These are phyloP conservation scores for Boletus coccyginus DNA, from an alignment of 768 basidiomycete genomes.

Conservation along the genomic window DNA sequence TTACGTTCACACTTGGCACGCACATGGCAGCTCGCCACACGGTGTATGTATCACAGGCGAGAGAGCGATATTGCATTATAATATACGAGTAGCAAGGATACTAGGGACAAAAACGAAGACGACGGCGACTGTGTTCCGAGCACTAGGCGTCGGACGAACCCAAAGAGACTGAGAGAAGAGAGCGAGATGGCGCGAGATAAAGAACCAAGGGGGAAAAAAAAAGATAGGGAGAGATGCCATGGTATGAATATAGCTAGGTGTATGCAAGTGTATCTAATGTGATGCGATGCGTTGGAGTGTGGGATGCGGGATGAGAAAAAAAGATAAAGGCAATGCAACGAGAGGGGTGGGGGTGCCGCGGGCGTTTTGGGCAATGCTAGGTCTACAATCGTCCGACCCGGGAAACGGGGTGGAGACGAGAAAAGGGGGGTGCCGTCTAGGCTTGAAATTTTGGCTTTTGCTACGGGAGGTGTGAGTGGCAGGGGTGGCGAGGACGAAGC, in stretches of 20 bases:
- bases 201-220: not conserved
- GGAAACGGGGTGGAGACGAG: slow-evolving; percentile 3
- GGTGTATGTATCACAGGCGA: no score
- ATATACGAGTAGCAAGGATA: slow-evolving; percentile 21
- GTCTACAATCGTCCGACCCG: slow-evolving; percentile 22
- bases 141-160: slow-evolving; percentile 18
- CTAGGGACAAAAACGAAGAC: slow-evolving; percentile 23
- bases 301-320: slow-evolving; percentile 12
- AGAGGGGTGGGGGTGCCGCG: slow-evolving; percentile 16
- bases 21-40: no score
- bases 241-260: slow-evolving; percentile 37
- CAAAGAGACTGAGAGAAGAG: no score
- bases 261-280: slow-evolving; percentile 34
- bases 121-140: slow-evolving; percentile 10
- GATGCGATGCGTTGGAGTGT: slow-evolving; percentile 21
- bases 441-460: slow-evolving; percentile 38
- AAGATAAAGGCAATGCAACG: slow-evolving; percentile 10
- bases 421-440: slow-evolving; percentile 9
- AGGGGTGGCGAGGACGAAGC: not conserved
- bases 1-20: not conserved
- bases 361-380: slow-evolving; percentile 11
- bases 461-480: slow-evolving; percentile 3
- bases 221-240: slow-evolving; percentile 22
- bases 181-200: not conserved
- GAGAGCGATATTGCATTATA: slow-evolving; percentile 16